Percentiles rank a stretch among this genome's conserved stretches.
Conservation (phyloP, 2,329 filamentous ascomycete genomes). For the Fusarium continuum region DNA sequence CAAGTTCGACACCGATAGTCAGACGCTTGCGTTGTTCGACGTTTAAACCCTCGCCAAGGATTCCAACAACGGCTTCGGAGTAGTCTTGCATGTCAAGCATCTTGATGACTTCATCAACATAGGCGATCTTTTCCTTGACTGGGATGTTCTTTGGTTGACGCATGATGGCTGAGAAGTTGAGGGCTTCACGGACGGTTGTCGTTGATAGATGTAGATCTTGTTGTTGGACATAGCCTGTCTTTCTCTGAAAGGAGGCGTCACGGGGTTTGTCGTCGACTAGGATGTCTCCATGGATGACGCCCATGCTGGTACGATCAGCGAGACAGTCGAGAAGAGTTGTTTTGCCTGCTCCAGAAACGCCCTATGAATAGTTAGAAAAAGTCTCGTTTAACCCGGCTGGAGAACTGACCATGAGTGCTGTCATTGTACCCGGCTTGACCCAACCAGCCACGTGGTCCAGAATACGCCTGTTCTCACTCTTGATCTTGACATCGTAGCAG, state of each 20-base stretch:
- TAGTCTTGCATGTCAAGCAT: constrained; percentile 71
- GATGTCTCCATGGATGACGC: constrained; percentile 84
- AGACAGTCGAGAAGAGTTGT: constrained; percentile 86
- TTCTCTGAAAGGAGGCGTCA: constrained; percentile 83
- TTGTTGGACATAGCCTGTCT: constrained; percentile 88
- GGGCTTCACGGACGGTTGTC: constrained; percentile 82
- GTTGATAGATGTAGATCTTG: constrained; percentile 86
- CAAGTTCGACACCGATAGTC: constrained; percentile 65
- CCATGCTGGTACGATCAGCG: constrained; percentile 83
- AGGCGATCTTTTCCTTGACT: constrained; percentile 77
- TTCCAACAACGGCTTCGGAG: constrained; percentile 68
- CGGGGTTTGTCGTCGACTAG: constrained; percentile 67
- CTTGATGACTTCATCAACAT: constrained; percentile 80
- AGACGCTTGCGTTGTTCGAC: constrained; percentile 67
- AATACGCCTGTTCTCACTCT: constrained; percentile 74
- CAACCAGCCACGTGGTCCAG: constrained; percentile 86
- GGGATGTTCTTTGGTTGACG: constrained; percentile 77
- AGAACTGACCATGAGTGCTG: constrained; percentile 74
- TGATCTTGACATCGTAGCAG: constrained; percentile 77
- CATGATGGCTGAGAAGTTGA: constrained; percentile 84
- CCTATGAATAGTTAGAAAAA: constrained; percentile 20
- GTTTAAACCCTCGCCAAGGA: constrained; percentile 65
- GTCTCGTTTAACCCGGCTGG: too few species aligned
- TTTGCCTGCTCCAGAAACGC: constrained; percentile 84
- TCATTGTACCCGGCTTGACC: constrained; percentile 88